These are phyloP conservation scores for Penicillium salamii DNA, from an alignment of 495 filamentous ascomycete species.

Conservation along the genomic window DNA sequence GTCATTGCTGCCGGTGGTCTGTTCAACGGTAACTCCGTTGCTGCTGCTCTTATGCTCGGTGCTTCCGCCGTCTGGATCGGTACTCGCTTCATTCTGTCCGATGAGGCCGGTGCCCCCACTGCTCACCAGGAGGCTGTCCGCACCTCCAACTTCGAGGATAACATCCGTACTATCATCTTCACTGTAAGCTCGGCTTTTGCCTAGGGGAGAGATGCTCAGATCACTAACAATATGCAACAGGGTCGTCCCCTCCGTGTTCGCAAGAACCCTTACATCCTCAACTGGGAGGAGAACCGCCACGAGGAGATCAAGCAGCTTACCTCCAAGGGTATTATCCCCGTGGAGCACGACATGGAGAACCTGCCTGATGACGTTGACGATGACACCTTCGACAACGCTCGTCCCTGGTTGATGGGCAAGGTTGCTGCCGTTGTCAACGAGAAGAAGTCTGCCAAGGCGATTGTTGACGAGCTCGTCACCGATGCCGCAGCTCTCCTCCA, in stretches of 20 bases:
- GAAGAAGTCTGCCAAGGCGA: constrained; percentile 85
- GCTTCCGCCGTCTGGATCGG: constrained; percentile 94
- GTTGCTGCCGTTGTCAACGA: constrained; percentile 91
- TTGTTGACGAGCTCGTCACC: constrained; percentile 91
- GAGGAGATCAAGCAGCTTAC: constrained; percentile 91
- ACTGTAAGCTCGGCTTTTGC: constrained; percentile 52
- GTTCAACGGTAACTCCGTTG: constrained; percentile 87
- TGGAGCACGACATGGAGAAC: constrained; percentile 90
- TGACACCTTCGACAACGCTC: constrained; percentile 85
- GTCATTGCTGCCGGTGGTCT: constrained; percentile 93
- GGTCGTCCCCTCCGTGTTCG: constrained; percentile 91
- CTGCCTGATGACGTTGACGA: constrained; percentile 67
- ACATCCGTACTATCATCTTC: constrained; percentile 95
- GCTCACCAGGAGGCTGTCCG: constrained; percentile 96
- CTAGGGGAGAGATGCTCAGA: neutral
- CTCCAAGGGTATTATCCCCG: constrained; percentile 82
- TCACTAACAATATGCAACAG: constrained; percentile 34
- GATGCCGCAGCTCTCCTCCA: constrained; percentile 72
- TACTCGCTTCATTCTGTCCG: constrained; percentile 88
- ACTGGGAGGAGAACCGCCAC: constrained; percentile 91
- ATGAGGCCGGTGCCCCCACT: constrained; percentile 90
- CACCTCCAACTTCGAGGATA: constrained; percentile 90
- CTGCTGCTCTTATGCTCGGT: constrained; percentile 88
- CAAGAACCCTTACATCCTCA: constrained; percentile 85
- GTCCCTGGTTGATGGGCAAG: constrained; percentile 95